Evolutionary conservation across 345 rosid species (phyloP).

Genomic region (Alliaria petiolata): DNA sequence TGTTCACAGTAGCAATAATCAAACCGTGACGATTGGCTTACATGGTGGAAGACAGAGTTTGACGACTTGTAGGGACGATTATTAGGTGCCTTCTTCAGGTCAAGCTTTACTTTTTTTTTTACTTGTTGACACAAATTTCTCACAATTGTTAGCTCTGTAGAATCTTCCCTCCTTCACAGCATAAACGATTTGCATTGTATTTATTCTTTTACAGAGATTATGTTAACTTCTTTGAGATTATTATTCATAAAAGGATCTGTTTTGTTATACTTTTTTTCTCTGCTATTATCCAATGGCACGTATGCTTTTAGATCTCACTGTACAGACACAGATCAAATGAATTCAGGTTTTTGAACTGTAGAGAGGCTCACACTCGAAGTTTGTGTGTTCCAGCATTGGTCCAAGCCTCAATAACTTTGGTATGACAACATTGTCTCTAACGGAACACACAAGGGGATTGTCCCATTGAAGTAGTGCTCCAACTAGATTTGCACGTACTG

Average conservation of each 20-base stretch:
- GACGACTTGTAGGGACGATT: not conserved
- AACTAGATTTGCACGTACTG: conserved; percentile 68
- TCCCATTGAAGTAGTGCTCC: conserved; percentile 91
- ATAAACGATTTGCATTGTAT: not conserved
- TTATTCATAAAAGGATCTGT: not conserved
- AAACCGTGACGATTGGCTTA: not conserved
- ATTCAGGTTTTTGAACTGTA: conserved; percentile 14
- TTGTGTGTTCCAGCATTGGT: conserved; percentile 75
- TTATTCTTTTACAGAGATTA: not conserved
- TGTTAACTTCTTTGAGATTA: not conserved
- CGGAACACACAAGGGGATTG: conserved; percentile 63
- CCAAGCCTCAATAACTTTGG: conserved; percentile 73
- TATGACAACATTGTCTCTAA: conserved; percentile 55
- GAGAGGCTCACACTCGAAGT: conserved; percentile 71
- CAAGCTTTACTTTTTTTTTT: no score
- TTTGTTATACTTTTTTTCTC: not conserved
- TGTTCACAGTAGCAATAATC: conserved; percentile 3
- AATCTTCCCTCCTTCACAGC: not conserved
- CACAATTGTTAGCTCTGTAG: not conserved
- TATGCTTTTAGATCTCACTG: not conserved
- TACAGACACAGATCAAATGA: not conserved
- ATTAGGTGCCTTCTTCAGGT: not conserved
- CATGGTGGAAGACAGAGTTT: conserved; percentile 5
- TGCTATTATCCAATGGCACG: not conserved
- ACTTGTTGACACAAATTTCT: conserved; percentile 4